Base-by-base conservation (phyloP, 768 basidiomycete genomes). In the Cytidiella melzeri region DNA sequence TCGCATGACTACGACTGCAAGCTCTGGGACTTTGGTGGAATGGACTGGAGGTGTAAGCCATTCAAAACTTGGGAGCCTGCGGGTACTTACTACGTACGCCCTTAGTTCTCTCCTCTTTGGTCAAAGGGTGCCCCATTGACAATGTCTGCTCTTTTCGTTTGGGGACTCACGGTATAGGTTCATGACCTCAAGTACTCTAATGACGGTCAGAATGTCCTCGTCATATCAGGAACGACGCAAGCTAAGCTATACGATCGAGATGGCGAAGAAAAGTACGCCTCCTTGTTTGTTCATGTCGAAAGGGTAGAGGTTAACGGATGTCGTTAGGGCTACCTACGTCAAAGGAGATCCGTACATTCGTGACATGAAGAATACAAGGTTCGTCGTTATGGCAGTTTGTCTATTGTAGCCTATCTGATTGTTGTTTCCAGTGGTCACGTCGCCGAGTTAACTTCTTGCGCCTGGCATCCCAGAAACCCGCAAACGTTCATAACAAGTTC, bases 331-430 rank as follows among this genome's bases (percentile, higher is more conserved):
- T 54, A 83, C 83, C 51, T 86, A 77, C 65, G 74, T 92, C 62
- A 98, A 98, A 70, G 96, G 96, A 27, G 96, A 99, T 69, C 91
- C 89, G 52, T 99, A 98, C 65, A 89, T 99, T 57, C 86, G 96
- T 48, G 96, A 99, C 69, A 94, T 99, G 90, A 92, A 92, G 67
- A 86, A 98, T 63, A 99, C 96, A n/a, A 77, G 86, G 95, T 95
- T 59, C 56, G 92, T 43, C 7, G 53, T 49, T 13, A 19, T n/a
- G n/a, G n/a, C n/a, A n/a, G n/a, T n/a, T n/a, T n/a, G n/a, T n/a
- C n/a, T n/a, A n/a, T n/a, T n/a, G n/a, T n/a, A n/a, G 50, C 24
- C 7, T 53, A 56, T 41, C 45, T 27, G 28, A 19, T 34, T 15
- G 15, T 34, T 15, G 30, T 34, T 7, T 51, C 18, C 51, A 97